These are phyloP conservation scores for Ambrosiella beaveri DNA, from an alignment of 2,329 filamentous ascomycete genomes.

Conservation along the genomic window DNA sequence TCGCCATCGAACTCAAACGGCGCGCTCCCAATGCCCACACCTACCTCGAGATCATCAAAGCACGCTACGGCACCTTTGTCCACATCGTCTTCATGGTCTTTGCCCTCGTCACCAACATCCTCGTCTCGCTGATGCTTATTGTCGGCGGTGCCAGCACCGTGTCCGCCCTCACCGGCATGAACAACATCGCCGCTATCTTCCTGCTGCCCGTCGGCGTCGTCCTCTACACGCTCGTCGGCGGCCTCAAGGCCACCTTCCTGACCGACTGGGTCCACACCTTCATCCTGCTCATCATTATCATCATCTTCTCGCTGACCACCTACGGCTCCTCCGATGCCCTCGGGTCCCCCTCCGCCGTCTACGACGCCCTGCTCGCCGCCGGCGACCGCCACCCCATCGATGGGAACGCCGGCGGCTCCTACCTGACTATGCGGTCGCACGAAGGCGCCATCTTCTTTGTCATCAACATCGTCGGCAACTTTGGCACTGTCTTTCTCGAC, in stretches of 20 bases:
- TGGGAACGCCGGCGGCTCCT: conserved; percentile 66
- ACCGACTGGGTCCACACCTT: conserved; percentile 79
- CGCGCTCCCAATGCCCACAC: conserved; percentile 75
- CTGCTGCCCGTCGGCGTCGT: conserved; percentile 54
- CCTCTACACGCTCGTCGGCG: conserved; percentile 59
- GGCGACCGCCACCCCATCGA: conserved; percentile 53
- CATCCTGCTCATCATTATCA: conserved; percentile 68
- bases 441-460: conserved; percentile 81
- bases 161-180: conserved; percentile 25
- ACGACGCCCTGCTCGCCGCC: conserved; percentile 57
- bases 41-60: conserved; percentile 67
- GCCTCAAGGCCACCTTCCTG: conserved; percentile 74
- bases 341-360: conserved; percentile 61
- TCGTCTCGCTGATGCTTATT: conserved; percentile 78
- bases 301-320: conserved; percentile 66
- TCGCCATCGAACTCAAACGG: conserved; percentile 79
- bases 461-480: conserved; percentile 73
- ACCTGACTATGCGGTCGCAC: conserved; percentile 68
- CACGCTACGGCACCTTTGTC: conserved; percentile 54
- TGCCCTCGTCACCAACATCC: conserved; percentile 66
- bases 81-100: conserved; percentile 72
- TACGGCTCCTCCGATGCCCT: conserved; percentile 58
- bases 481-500: conserved; percentile 70
- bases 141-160: conserved; percentile 56
- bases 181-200: conserved; percentile 66